A percentile compares a stretch with the other conserved stretches of the same genome.
Conservation (phyloP, 1,139 yeast genomes). For the Petasospora fabianii region DNA sequence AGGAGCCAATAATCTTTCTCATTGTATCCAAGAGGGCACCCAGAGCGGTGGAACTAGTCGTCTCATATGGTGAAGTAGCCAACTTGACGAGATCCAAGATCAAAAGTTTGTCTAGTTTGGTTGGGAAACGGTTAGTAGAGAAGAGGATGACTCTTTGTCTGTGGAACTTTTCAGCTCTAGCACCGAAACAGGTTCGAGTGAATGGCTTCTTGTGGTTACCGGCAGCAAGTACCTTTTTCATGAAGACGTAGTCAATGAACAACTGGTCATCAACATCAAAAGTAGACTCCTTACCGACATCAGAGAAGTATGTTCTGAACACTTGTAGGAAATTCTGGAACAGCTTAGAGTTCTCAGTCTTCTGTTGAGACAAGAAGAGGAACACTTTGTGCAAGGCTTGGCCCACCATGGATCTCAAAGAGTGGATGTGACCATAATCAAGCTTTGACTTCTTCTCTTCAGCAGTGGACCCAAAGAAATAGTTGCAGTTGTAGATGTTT, state of each 20-base stretch:
- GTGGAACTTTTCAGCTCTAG: conserved; percentile 76
- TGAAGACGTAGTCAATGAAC: conserved; percentile 41
- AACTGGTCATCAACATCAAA: conserved; percentile 52
- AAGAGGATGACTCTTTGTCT: conserved; percentile 71
- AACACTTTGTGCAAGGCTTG: conserved; percentile 59
- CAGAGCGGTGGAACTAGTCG: conserved; percentile 70
- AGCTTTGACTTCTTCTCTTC: conserved; percentile 49
- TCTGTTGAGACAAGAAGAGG: conserved; percentile 44
- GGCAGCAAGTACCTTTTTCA: conserved; percentile 43
- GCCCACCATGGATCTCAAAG: conserved; percentile 61
- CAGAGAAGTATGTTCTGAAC: conserved; percentile 77
- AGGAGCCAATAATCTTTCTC: conserved; percentile 71
- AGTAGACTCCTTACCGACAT: conserved; percentile 73
- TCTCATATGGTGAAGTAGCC: conserved; percentile 69
- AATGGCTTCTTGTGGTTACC: conserved; percentile 62
- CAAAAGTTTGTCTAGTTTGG: conserved; percentile 60
- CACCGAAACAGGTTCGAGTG: conserved; percentile 75
- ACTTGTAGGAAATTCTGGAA: conserved; percentile 65
- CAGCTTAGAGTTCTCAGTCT: conserved; percentile 66
- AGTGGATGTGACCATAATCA: conserved; percentile 58
- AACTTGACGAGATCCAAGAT: conserved; percentile 66
- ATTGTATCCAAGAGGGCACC: conserved; percentile 64
- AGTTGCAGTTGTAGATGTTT: conserved; percentile 55
- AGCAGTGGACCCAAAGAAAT: conserved; percentile 38
- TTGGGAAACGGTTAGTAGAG: conserved; percentile 70